Percentiles rank a stretch among this genome's conserved stretches.
Conservation (phyloP, 2,329 filamentous ascomycete genomes). For the Shiraia sp. region DNA sequence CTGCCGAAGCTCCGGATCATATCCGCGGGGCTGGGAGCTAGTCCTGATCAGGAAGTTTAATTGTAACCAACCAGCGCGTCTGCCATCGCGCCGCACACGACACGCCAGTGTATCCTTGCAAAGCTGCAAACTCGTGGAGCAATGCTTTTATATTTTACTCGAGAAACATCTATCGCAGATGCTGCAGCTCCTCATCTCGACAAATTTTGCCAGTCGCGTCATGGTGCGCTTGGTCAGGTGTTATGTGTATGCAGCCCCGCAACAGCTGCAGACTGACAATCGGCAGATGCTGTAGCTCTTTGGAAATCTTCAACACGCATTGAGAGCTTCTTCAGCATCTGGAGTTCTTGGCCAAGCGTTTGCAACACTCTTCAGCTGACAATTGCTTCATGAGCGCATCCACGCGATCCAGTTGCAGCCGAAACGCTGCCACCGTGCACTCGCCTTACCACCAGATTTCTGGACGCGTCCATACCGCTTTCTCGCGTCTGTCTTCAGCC, state of each 20-base stretch:
- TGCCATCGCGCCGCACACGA: constrained; percentile 21
- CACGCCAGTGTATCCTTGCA: constrained; percentile 13
- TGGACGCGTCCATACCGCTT: constrained; percentile 40
- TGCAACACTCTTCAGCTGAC: too few species aligned
- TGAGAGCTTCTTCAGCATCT: too few species aligned
- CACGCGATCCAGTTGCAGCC: constrained; percentile 16
- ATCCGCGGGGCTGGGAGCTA: constrained; percentile 18
- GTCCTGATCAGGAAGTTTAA: constrained; percentile 11
- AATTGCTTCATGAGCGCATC: not conserved
- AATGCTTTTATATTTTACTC: constrained; percentile 6
- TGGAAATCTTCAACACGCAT: too few species aligned
- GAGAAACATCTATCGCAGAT: constrained; percentile 12
- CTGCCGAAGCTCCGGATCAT: constrained; percentile 6
- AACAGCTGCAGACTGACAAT: too few species aligned
- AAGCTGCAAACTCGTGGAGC: constrained; percentile 19
- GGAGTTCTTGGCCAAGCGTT: too few species aligned
- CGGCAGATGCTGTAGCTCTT: too few species aligned
- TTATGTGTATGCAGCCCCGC: too few species aligned
- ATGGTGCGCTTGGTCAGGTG: constrained; percentile 5
- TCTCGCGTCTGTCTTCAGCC: constrained; percentile 27
- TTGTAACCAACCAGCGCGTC: constrained; percentile 34
- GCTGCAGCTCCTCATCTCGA: constrained; percentile 7
- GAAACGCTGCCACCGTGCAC: constrained; percentile 26
- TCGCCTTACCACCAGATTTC: constrained; percentile 23
- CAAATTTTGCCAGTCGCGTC: too few species aligned